phyloP scores from a whole-genome alignment of 2,329 filamentous ascomycete species.

The Aphanoascus verrucosus region DNA sequence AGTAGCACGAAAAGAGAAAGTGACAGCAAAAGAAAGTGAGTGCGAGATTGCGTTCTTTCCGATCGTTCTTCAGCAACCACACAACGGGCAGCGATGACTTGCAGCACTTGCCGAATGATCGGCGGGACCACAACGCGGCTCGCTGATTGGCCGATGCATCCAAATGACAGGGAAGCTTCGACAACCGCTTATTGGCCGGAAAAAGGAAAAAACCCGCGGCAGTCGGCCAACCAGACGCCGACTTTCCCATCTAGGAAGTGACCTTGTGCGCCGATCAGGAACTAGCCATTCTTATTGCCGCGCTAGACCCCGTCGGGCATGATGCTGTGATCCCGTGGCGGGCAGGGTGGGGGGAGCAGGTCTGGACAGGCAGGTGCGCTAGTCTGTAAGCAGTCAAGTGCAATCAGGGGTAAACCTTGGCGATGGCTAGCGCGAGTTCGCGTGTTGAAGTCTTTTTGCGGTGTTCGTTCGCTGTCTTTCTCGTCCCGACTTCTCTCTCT shows the following conservation, averaged over 20 bases:
- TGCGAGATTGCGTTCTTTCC: neutral
- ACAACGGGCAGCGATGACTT: too few relatives aligned
- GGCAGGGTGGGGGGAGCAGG: neutral
- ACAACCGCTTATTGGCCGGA: constrained; percentile 1
- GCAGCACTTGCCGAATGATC: neutral
- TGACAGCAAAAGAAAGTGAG: neutral
- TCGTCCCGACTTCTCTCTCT: neutral
- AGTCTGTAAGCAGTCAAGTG: neutral
- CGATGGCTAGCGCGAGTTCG: neutral
- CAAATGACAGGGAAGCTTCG: neutral
- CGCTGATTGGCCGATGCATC: constrained; percentile 1
- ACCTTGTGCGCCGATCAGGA: neutral
- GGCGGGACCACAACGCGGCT: neutral
- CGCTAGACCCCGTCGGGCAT: neutral
- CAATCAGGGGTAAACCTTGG: neutral
- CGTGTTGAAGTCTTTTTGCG: neutral
- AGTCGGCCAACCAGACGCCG: neutral
- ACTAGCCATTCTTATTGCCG: neutral
- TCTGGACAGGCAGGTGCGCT: neutral
- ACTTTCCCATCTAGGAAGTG: neutral
- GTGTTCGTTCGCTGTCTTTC: neutral
- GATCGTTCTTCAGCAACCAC: neutral
- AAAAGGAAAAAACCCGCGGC: neutral
- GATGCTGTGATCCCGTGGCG: neutral
- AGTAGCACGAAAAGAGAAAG: too few relatives aligned